Evolutionary conservation across 768 basidiomycete genomes (phyloP).

Genomic region (Kwoniella shandongensis): DNA sequence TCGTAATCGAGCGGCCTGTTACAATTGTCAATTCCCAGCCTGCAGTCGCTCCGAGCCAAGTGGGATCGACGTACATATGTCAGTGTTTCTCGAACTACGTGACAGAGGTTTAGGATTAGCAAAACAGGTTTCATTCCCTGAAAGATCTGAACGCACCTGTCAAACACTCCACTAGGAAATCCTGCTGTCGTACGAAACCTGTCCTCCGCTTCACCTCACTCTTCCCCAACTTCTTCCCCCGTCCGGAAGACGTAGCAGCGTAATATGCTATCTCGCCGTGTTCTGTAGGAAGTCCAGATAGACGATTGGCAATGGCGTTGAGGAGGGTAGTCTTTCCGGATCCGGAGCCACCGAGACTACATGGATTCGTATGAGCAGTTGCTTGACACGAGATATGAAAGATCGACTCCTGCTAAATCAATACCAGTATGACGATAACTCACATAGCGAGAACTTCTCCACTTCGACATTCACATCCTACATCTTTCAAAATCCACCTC

Average conservation of each 20-base stretch:
- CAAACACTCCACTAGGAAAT: slow-evolving; percentile 56
- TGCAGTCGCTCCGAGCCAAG: not conserved
- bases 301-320: slow-evolving; percentile 51
- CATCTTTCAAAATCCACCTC: slow-evolving; percentile 49
- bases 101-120: too few species aligned
- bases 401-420: too few species aligned
- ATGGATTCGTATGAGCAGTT: slow-evolving; percentile 1
- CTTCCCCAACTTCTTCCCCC: slow-evolving; percentile 23
- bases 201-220: slow-evolving; percentile 48
- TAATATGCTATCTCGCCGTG: slow-evolving; percentile 39
- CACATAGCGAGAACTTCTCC: slow-evolving; percentile 56
- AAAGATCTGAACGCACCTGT: slow-evolving; percentile 40
- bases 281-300: slow-evolving; percentile 48
- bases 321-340: slow-evolving; percentile 55
- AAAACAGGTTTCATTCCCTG: too few species aligned
- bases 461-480: slow-evolving; percentile 45
- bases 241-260: slow-evolving; percentile 20
- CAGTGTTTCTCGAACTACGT: slow-evolving; percentile 55
- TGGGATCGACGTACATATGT: slow-evolving; percentile 38
- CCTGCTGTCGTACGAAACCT: slow-evolving; percentile 57
- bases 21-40: not conserved
- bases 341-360: slow-evolving; percentile 49
- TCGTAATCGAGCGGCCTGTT: slow-evolving; percentile 54
- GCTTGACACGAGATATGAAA: too few species aligned
- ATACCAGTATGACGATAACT: too few species aligned